Percentiles rank a stretch among this genome's conserved stretches.
phyloP scores from a whole-genome alignment of 2,329 filamentous ascomycete species.

The Pseudopyrenochaeta lycopersici region DNA sequence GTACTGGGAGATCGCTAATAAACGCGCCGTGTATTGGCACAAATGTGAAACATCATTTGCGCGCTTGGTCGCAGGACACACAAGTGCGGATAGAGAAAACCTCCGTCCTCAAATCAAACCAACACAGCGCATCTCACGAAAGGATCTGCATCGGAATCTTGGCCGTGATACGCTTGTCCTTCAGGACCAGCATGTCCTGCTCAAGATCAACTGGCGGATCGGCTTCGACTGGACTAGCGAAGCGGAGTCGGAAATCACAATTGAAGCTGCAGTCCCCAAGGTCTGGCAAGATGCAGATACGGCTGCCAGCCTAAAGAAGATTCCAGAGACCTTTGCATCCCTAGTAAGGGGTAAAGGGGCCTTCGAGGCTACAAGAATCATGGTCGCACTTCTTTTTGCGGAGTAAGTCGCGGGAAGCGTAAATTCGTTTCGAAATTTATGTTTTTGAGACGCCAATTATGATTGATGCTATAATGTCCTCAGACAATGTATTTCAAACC shows the following conservation, averaged over 20 bases:
- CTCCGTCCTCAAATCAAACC: slow-evolving; percentile 12
- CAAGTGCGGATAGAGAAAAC: slow-evolving; percentile 28
- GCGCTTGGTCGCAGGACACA: slow-evolving; percentile 29
- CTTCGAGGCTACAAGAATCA: slow-evolving; percentile 65
- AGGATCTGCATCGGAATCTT: slow-evolving; percentile 60
- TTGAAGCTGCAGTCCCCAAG: slow-evolving; percentile 66
- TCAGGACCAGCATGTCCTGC: slow-evolving; percentile 49
- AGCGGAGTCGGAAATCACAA: slow-evolving; percentile 66
- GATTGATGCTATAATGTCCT: too few relatives aligned
- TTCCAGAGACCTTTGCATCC: slow-evolving; percentile 69
- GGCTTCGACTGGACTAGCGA: slow-evolving; percentile 78
- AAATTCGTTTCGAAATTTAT: not conserved
- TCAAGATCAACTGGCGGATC: slow-evolving; percentile 70
- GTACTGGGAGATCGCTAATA: slow-evolving; percentile 69
- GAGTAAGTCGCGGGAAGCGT: slow-evolving; percentile 8
- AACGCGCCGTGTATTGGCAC: slow-evolving; percentile 71
- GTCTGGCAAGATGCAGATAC: slow-evolving; percentile 72
- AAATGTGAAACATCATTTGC: slow-evolving; percentile 60
- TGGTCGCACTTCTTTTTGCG: slow-evolving; percentile 66
- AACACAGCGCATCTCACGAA: slow-evolving; percentile 40
- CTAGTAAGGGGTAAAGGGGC: slow-evolving; percentile 66
- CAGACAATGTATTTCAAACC: too few relatives aligned
- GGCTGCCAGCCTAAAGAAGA: slow-evolving; percentile 63
- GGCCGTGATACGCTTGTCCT: slow-evolving; percentile 40
- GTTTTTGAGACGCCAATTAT: slow-evolving; percentile 5